A percentile compares a stretch with the other conserved stretches of the same genome.
Evolutionary conservation across 106 monocot species (phyloP).

Genomic region (Dioscorea alata): DNA sequence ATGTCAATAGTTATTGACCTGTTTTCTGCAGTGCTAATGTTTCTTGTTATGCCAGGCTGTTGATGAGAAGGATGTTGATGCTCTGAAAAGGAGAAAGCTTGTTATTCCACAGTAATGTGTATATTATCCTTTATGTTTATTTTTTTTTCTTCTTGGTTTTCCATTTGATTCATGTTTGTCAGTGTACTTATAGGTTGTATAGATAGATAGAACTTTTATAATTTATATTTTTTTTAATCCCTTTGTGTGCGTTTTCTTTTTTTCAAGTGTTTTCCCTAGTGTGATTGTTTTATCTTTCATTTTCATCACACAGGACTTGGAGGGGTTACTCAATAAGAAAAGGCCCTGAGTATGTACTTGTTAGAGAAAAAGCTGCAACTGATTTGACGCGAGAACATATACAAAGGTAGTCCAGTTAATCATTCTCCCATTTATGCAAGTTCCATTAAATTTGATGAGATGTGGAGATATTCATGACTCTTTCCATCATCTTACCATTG

Average conservation of each 20-base stretch:
- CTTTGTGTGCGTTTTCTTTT: too few species aligned
- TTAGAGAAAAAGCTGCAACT: slow-evolving; percentile 54
- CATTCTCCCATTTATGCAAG: too few species aligned
- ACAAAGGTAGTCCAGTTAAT: slow-evolving; percentile 23
- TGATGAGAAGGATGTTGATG: slow-evolving; percentile 40
- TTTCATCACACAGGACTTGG: slow-evolving; percentile 26
- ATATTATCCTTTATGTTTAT: neutral
- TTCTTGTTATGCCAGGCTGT: slow-evolving; percentile 28
- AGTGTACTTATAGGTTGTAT: too few species aligned
- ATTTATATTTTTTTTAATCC: too few species aligned
- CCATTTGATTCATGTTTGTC: too few species aligned
- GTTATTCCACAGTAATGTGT: slow-evolving; percentile 47
- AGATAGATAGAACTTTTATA: too few species aligned
- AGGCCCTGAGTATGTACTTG: slow-evolving; percentile 49
- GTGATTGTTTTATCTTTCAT: neutral
- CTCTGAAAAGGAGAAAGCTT: slow-evolving; percentile 76
- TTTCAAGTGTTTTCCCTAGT: too few species aligned
- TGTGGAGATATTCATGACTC: too few species aligned
- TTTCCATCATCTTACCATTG: too few species aligned
- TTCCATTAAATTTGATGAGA: too few species aligned
- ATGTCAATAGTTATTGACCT: too few species aligned
- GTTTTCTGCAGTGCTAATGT: neutral
- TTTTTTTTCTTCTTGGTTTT: neutral
- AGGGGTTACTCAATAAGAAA: slow-evolving; percentile 50
- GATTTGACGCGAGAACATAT: slow-evolving; percentile 68